Evolutionary conservation across 1,139 yeast species (phyloP), one percentile per base, ranked within the genome.

Genomic region (Pichia sp.): DNA sequence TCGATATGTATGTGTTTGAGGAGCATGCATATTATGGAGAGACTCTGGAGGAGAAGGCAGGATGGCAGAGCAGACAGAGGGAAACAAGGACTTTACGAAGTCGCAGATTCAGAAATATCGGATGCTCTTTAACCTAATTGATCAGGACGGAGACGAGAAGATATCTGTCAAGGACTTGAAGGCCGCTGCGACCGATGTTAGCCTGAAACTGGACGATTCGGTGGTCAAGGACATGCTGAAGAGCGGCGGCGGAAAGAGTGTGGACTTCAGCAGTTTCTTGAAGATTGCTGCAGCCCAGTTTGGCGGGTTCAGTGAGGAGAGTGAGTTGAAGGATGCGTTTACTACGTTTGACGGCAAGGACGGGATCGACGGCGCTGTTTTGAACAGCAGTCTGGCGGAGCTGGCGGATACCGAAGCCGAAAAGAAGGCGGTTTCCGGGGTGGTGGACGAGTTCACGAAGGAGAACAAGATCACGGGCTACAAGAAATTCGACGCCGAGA

Each of bases 131-230:
- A 75, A 80, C 12, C 70, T 90, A 62, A 81, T 92, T n/a, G 98
- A 92, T 65, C 88, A 88, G 42, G 95, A 91, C 58, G 84, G 88
- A 42, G 93, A 90, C 63, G 90, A 93, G 1, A 66, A 71, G 9
- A 82, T 92, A 49, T 75, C 86, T 1, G 68, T 73, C 30, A 73
- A 73, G 1, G 97, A 92, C 67, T 66, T 92, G 59, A 72, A 73
- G 45, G 77, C 79, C 42, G 74, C 87, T 56, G 77, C 43, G 3
- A 48, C 50, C 6, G 55, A 49, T 16, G 36, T 56, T 7, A 52
- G 41, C 6, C 29, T 53, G 6, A 40, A 50, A 1, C 46, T 57
- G 9, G 49, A 48, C 6, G 56, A 53, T 10, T 36, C 50, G 0
- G 27, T 4, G 5, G 43, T 55, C 2, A 36, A 71, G 1, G 55